A percentile compares a stretch with the other conserved stretches of the same genome.
Conservation (phyloP, 2,329 filamentous ascomycete genomes). For the Alternaria atra region DNA sequence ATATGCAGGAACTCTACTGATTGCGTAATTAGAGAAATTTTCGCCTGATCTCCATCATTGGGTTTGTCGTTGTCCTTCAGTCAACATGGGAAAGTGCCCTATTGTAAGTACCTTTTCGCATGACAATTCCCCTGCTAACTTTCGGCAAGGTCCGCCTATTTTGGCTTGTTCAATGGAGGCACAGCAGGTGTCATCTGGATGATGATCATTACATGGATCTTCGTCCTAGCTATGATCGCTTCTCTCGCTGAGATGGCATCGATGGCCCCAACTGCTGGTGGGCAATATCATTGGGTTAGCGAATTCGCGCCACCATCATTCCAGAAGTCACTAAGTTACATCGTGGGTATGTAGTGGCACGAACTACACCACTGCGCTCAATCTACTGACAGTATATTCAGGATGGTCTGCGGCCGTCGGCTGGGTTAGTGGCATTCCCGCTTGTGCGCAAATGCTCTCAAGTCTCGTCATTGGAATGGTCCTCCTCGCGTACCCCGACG, state of each 20-base stretch:
- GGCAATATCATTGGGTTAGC: constrained; percentile 16
- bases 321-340: constrained; percentile 12
- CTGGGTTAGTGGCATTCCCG: constrained; percentile 54
- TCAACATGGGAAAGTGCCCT: constrained; percentile 33
- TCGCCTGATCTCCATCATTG: constrained; percentile 27
- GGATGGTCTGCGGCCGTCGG: constrained; percentile 30
- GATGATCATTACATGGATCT: constrained; percentile 34
- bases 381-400: neutral
- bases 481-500: constrained; percentile 52
- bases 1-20: constrained; percentile 1
- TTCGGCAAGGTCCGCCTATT: constrained; percentile 16
- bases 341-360: constrained; percentile 7
- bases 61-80: constrained; percentile 26
- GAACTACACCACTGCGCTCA: neutral
- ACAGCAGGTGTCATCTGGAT: constrained; percentile 41
- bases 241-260: constrained; percentile 15
- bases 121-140: neutral
- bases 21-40: constrained; percentile 23
- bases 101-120: constrained; percentile 10
- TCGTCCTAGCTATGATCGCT: constrained; percentile 33
- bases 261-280: constrained; percentile 15
- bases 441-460: constrained; percentile 35
- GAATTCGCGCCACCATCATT: constrained; percentile 10
- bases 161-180: constrained; percentile 35
- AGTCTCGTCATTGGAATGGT: constrained; percentile 37